Evolutionary conservation across 768 basidiomycete species (phyloP), one percentile per base, ranked within the genome.

Genomic region (Phylloporus sp.): DNA sequence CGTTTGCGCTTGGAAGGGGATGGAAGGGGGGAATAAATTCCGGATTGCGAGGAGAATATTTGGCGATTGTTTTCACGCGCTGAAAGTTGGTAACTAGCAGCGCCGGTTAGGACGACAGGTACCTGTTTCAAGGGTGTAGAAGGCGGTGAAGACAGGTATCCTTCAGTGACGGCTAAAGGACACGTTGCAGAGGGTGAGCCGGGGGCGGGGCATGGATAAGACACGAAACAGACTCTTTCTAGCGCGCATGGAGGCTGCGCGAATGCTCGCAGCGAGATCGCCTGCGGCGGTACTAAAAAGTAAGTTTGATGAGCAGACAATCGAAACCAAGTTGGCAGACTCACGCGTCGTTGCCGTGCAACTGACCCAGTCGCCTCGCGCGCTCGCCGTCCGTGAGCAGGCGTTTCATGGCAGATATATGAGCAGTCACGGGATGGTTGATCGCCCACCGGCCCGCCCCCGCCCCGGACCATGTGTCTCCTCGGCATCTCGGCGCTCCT

Each of bases 41-140:
- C 66, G 47, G 72, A 71, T 4, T 55, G 31, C 24, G 69, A 59
- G 45, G 72, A 58, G 75, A 72, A 72, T 18, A 84, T 73, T 34
- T 78, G 76, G 39, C 72, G 77, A 49, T 82, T 69, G 10, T 73
- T 78, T 63, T 85, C 83, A 48, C 77, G 80, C 49, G 81, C 75
- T 23, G 84, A 76, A 40, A 68, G 75, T 60, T 83, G 82, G 57
- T 80, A 77, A 48, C 55, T 24, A 53, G 44, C 45, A 22, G 52
- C 52, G 56, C 45, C 50, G 52, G 65, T 49, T 48, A 51, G 45
- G 49, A 55, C 43, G 47, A 60, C 47, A 41, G 60, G 55, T 59
- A 55, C 57, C 58, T 60, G 65, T 60, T 70, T 71, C 58, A 63
- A 55, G 56, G 50, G 62, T 49, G 59, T 61, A n/a, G 58, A 60